Evolutionary conservation across 2,329 filamentous ascomycete genomes (phyloP).

Genomic region (Trichoderma atroviride): DNA sequence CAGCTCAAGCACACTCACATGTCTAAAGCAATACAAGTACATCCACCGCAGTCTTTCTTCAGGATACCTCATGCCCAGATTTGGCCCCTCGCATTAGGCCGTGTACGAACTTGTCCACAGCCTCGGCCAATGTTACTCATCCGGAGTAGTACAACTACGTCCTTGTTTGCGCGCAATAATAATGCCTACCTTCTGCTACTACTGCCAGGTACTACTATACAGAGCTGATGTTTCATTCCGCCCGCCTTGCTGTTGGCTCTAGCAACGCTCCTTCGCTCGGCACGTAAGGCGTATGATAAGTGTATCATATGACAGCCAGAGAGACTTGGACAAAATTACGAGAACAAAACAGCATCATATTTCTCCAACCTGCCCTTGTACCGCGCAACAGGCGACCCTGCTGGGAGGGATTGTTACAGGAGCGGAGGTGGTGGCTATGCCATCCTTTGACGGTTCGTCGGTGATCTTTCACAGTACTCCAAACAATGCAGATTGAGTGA

Average conservation of each 20-base stretch:
- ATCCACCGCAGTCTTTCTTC: neutral
- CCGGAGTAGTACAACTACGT: conserved; percentile 22
- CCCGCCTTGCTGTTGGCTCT: conserved; percentile 17
- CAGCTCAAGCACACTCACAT: conserved; percentile 1
- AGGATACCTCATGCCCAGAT: conserved; percentile 25
- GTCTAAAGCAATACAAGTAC: neutral
- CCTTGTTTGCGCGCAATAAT: conserved; percentile 3
- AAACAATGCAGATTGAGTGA: neutral
- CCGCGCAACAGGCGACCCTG: conserved; percentile 2
- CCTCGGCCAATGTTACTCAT: conserved; percentile 24
- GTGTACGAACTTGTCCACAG: conserved; percentile 23
- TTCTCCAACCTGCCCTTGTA: neutral
- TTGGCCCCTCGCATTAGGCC: conserved; percentile 28
- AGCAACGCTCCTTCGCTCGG: neutral
- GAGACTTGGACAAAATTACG: neutral
- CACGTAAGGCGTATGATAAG: conserved; percentile 21
- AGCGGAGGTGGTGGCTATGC: neutral
- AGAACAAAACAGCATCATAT: neutral
- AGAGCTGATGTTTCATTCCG: conserved; percentile 2
- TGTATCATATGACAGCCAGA: conserved; percentile 19
- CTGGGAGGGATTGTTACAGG: conserved; percentile 2
- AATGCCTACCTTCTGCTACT: neutral
- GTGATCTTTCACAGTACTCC: conserved; percentile 14
- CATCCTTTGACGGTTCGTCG: conserved; percentile 12
- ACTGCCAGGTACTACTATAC: neutral